Conservation (phyloP, 306 rosid genomes). For the Comarum palustre region DNA sequence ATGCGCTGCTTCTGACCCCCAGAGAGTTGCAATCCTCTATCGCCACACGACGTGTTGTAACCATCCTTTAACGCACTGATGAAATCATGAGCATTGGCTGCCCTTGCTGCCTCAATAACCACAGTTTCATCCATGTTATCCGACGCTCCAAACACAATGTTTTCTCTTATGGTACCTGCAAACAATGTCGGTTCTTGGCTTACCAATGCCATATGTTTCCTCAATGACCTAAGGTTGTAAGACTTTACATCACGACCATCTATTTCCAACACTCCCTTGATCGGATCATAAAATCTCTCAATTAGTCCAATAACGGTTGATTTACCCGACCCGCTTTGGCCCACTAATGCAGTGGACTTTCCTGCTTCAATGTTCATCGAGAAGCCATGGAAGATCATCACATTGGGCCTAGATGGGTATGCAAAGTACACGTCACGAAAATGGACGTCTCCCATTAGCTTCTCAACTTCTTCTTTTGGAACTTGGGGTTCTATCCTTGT, state of each 20-base stretch:
- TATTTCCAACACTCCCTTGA: slow-evolving; percentile 30
- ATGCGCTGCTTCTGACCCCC: slow-evolving; percentile 64
- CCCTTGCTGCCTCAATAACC: slow-evolving; percentile 47
- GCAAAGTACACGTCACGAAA: slow-evolving; percentile 35
- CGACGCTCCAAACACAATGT: slow-evolving; percentile 41
- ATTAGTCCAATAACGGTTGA: slow-evolving; percentile 49
- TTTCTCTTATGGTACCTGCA: slow-evolving; percentile 45
- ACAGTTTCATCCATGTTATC: slow-evolving; percentile 26
- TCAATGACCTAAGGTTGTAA: slow-evolving; percentile 41
- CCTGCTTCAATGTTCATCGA: slow-evolving; percentile 35
- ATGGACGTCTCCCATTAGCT: slow-evolving; percentile 30
- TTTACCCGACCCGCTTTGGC: slow-evolving; percentile 49
- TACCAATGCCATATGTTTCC: slow-evolving; percentile 44
- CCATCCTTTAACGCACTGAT: slow-evolving; percentile 39
- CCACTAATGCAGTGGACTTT: slow-evolving; percentile 50
- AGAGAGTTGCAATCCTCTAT: slow-evolving; percentile 41
- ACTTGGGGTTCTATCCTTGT: slow-evolving; percentile 32
- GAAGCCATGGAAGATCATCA: slow-evolving; percentile 36
- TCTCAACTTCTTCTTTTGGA: slow-evolving; percentile 15
- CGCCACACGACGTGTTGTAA: slow-evolving; percentile 45
- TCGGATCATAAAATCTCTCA: slow-evolving; percentile 56
- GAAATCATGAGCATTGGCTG: slow-evolving; percentile 52
- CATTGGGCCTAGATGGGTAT: slow-evolving; percentile 46
- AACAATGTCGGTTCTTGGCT: slow-evolving; percentile 33
- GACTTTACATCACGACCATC: slow-evolving; percentile 31